Evolutionary conservation across 2,329 filamentous ascomycete species (phyloP), one percentile per base, ranked within the genome.

Genomic region (Calonectria honghensis): DNA sequence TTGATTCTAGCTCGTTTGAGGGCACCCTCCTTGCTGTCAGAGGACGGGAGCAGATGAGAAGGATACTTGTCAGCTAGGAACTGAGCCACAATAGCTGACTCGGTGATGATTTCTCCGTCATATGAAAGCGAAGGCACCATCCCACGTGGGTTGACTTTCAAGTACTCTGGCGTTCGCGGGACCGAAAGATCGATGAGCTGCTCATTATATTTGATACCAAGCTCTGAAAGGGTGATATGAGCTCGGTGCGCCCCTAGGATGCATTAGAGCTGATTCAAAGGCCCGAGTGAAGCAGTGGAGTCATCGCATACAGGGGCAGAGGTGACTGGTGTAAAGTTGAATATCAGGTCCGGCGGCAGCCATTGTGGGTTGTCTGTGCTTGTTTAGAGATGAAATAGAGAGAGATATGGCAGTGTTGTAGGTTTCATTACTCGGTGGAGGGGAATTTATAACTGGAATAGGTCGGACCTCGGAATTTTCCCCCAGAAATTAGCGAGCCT

Each of bases 21-120:
- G 24, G 57, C 57, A 10, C 57, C 57, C 4, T 39, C 35, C 9
- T 41, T 16, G 37, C 57, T 63, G 24, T 63, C 57, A 29, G 57
- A 63, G 13, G 57, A 4, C 10, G 57, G 57, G 2, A 63, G 6
- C 18, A 63, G 57, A 11, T 63, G 57, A 20, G 57, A 63, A 24
- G 37, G 57, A 18, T 63, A 39, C 24, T 41, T 63, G 37, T 63
- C 57, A 3, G 37, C 57, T 18, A 63, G 57, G 24, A 63, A 63
- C 37, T 63, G 57, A 2, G 57, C 57, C 14, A 63, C 57, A 20
- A 63, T 63, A 16, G 57, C 57, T 7, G 57, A 63, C 37, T 63
- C 57, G 14, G 57, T 63, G 18, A 63, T 63, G 16, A 63, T 63
- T 18, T 63, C 57, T 39, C 57, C 57, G 11, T 63, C 16, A 18